Evolutionary conservation across 176 grass and related monocot genomes (phyloP).

Genomic region (Calamus simplicifolius): DNA sequence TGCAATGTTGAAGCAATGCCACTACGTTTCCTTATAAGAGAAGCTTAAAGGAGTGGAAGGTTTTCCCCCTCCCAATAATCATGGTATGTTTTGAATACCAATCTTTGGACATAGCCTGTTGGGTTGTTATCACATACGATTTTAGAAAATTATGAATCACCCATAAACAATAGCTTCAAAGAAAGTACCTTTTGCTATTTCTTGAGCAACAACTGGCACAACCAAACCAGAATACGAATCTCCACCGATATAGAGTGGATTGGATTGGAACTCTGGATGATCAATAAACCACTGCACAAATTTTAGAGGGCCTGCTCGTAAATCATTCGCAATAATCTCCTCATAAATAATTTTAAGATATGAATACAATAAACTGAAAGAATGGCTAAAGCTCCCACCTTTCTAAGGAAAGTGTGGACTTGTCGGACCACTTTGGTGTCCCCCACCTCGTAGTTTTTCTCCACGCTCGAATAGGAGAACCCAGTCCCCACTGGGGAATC

Average conservation of each 20-base stretch:
- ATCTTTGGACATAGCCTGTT: too few relatives aligned
- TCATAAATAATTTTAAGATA: too few relatives aligned
- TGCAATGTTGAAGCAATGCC: too few relatives aligned
- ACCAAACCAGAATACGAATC: slow-evolving; percentile 57
- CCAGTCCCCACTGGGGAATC: slow-evolving; percentile 59
- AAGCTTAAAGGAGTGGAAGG: too few relatives aligned
- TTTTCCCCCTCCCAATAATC: too few relatives aligned
- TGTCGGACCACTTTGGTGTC: slow-evolving; percentile 34
- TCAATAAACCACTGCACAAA: slow-evolving; percentile 52
- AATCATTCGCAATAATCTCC: too few relatives aligned
- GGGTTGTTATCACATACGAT: too few relatives aligned
- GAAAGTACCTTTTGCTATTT: slow-evolving; percentile 30
- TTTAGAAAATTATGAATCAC: too few relatives aligned
- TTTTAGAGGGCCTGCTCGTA: background rate
- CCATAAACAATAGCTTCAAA: background rate
- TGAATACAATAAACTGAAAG: too few relatives aligned
- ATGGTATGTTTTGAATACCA: too few relatives aligned
- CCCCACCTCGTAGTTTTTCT: slow-evolving; percentile 22
- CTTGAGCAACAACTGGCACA: slow-evolving; percentile 32
- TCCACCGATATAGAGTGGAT: slow-evolving; percentile 61
- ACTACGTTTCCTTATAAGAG: too few relatives aligned
- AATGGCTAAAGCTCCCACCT: slow-evolving; percentile 26
- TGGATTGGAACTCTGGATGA: slow-evolving; percentile 43
- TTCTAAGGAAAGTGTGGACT: slow-evolving; percentile 34
- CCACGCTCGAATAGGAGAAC: slow-evolving; percentile 43